Conservation (phyloP, 2,329 filamentous ascomycete species). For the Zarea fungicola region DNA sequence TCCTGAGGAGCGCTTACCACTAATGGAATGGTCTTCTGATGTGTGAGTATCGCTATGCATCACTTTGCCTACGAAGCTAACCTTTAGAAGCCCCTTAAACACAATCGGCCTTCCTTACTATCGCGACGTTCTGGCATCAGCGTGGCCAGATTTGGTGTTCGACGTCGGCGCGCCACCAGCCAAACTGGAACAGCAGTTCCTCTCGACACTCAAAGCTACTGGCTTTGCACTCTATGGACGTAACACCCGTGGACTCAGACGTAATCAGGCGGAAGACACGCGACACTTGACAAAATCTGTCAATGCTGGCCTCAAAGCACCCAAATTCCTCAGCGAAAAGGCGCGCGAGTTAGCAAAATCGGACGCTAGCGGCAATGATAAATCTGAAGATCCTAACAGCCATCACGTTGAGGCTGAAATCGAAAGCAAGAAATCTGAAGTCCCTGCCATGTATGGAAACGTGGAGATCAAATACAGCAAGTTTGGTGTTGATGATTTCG, state of each 20-base stretch:
- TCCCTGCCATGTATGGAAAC: slow-evolving; percentile 83
- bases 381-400: slow-evolving; percentile 54
- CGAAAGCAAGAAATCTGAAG: slow-evolving; percentile 71
- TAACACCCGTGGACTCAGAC: slow-evolving; percentile 65
- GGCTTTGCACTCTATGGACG: slow-evolving; percentile 76
- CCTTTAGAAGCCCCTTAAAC: slow-evolving; percentile 61
- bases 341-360: slow-evolving; percentile 61
- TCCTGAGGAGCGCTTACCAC: slow-evolving; percentile 49
- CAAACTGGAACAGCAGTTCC: slow-evolving; percentile 65
- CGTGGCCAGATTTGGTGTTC: slow-evolving; percentile 82
- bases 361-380: slow-evolving; percentile 36
- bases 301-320: slow-evolving; percentile 61
- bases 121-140: slow-evolving; percentile 77
- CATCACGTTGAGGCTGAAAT: slow-evolving; percentile 64
- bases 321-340: slow-evolving; percentile 94
- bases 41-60: slow-evolving; percentile 44
- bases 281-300: slow-evolving; percentile 56
- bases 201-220: slow-evolving; percentile 62
- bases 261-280: slow-evolving; percentile 81
- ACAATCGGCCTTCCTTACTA: slow-evolving; percentile 91
- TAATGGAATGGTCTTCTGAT: slow-evolving; percentile 66
- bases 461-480: slow-evolving; percentile 99
- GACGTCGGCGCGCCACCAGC: slow-evolving; percentile 79
- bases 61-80: background rate
- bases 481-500: slow-evolving; percentile 98